Evolutionary conservation across 2,329 filamentous ascomycete species (phyloP).

Genomic region (Scedosporium boydii): DNA sequence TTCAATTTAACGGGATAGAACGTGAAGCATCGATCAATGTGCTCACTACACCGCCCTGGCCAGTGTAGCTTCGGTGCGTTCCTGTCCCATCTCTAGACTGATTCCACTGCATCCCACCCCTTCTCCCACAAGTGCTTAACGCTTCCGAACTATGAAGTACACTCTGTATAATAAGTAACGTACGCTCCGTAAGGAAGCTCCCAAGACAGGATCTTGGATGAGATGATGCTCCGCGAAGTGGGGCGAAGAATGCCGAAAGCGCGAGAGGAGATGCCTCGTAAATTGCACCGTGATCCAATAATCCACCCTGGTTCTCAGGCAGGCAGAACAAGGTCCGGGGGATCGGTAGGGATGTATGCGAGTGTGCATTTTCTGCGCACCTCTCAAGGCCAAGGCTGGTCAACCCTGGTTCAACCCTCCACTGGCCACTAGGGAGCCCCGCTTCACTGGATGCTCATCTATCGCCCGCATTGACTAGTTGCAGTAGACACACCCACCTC

Average conservation of each 20-base stretch:
- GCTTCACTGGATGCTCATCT: neutral
- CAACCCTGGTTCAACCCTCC: neutral
- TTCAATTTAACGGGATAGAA: too few relatives aligned
- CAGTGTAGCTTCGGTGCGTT: neutral
- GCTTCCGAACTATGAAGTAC: too few relatives aligned
- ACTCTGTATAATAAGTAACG: neutral
- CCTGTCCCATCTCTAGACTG: neutral
- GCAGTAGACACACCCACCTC: neutral
- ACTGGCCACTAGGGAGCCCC: neutral
- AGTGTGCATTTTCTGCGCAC: neutral
- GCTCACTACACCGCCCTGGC: neutral
- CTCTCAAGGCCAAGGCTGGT: neutral
- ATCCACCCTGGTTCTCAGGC: neutral
- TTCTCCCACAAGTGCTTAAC: too few relatives aligned
- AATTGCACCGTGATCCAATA: neutral
- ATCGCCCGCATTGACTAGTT: neutral
- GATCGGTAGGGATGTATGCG: neutral
- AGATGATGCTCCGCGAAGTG: neutral
- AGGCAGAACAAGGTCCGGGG: constrained; percentile 1
- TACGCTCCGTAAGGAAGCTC: neutral
- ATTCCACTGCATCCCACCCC: neutral
- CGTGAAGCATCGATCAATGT: too few relatives aligned
- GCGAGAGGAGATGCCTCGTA: neutral
- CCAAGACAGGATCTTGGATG: neutral
- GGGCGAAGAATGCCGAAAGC: neutral